phyloP scores from a whole-genome alignment of 2,329 filamentous ascomycete species.

The Alternaria alternata region DNA sequence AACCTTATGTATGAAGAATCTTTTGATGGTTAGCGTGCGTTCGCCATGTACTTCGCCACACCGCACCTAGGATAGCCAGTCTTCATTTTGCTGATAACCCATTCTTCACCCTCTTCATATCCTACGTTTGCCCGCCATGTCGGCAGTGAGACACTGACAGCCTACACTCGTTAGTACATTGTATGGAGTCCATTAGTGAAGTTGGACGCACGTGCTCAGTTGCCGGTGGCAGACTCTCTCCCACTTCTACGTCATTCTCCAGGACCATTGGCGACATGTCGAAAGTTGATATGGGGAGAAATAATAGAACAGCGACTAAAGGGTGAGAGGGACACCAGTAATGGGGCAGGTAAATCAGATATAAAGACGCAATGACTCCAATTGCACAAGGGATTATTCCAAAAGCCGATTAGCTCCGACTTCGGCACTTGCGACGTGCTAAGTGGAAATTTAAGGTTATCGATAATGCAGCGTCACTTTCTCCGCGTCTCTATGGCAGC shows the following conservation, averaged over 20 bases:
- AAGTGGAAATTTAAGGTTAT: constrained; percentile 41
- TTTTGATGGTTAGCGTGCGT: constrained; percentile 45
- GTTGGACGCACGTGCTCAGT: constrained; percentile 51
- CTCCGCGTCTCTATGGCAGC: constrained; percentile 15
- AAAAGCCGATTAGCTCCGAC: constrained; percentile 38
- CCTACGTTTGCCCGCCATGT: constrained; percentile 91
- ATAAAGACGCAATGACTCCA: constrained; percentile 22
- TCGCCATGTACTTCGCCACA: constrained; percentile 1
- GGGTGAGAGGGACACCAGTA: constrained; percentile 6
- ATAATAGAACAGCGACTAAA: constrained; percentile 4
- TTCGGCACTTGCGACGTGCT: constrained; percentile 36
- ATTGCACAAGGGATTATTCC: constrained; percentile 17
- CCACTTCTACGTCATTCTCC: constrained; percentile 49
- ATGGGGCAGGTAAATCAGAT: constrained; percentile 11
- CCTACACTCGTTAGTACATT: constrained; percentile 61
- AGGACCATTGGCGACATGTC: constrained; percentile 38
- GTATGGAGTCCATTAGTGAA: constrained; percentile 3
- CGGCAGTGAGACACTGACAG: constrained; percentile 93
- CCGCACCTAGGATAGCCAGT: constrained; percentile 86
- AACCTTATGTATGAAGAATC: constrained; percentile 90
- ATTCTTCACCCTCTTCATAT: constrained; percentile 90
- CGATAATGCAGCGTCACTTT: constrained; percentile 37
- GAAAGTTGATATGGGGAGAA: not conserved
- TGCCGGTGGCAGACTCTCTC: constrained; percentile 50
- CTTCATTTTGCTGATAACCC: constrained; percentile 84